Evolutionary conservation across 345 rosid genomes (phyloP).

Genomic region (Limnanthes douglasii): DNA sequence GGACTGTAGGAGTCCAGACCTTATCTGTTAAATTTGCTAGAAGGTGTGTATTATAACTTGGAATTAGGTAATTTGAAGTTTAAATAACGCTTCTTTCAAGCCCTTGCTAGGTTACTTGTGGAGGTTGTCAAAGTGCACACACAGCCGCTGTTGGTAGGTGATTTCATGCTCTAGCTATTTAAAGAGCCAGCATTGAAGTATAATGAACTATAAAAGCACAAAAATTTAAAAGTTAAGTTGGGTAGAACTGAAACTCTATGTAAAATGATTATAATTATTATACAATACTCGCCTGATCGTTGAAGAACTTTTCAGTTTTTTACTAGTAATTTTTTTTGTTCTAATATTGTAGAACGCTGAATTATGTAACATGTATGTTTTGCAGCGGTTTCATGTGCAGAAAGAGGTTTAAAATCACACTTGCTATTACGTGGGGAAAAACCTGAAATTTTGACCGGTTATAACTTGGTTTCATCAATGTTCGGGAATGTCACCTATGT

Average conservation of each 20-base stretch:
- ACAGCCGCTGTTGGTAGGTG: slow-evolving; percentile 73
- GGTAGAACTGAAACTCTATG: too few relatives aligned
- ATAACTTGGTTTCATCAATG: slow-evolving; percentile 57
- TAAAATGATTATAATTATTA: too few relatives aligned
- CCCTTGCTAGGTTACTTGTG: slow-evolving; percentile 77
- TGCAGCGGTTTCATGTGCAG: slow-evolving; percentile 85
- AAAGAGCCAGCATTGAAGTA: too few relatives aligned
- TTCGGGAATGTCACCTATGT: slow-evolving; percentile 55
- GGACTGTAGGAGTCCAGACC: background rate
- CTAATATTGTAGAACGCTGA: too few relatives aligned
- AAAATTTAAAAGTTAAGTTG: too few relatives aligned
- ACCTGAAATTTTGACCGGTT: slow-evolving; percentile 68
- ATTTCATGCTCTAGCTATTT: background rate
- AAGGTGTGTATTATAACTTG: too few relatives aligned
- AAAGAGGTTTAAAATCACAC: slow-evolving; percentile 73
- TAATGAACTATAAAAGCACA: too few relatives aligned
- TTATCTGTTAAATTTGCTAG: background rate
- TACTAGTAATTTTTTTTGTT: background rate
- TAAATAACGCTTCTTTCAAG: slow-evolving; percentile 13
- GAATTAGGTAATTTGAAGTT: slow-evolving; percentile 5
- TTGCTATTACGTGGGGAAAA: slow-evolving; percentile 81
- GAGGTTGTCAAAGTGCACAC: slow-evolving; percentile 94
- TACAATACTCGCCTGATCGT: too few relatives aligned
- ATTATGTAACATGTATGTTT: slow-evolving; percentile 7
- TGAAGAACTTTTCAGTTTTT: too few relatives aligned